A percentile compares a stretch with the other conserved stretches of the same genome.
These are phyloP conservation scores for Neurospora sp. DNA, from an alignment of 495 filamentous ascomycete species.

Conservation along the genomic window DNA sequence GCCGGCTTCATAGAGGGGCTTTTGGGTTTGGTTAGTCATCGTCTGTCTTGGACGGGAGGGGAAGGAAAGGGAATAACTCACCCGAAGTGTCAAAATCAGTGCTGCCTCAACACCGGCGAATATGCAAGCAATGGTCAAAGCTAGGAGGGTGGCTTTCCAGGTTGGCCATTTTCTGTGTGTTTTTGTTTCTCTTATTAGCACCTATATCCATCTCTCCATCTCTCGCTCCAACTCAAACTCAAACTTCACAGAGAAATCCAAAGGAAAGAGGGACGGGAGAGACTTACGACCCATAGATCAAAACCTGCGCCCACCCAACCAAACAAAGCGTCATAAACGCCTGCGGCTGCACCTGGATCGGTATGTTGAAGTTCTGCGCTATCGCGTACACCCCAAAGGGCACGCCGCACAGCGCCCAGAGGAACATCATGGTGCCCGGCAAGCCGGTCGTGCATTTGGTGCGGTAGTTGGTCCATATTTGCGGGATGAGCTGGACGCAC, in stretches of 20 bases:
- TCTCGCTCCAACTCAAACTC: neutral
- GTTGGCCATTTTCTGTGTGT: constrained; percentile 37
- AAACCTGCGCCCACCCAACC: constrained; percentile 55
- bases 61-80: constrained; percentile 13
- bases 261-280: too few species aligned
- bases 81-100: constrained; percentile 53
- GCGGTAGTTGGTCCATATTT: constrained; percentile 63
- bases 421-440: constrained; percentile 61
- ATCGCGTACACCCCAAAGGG: constrained; percentile 36
- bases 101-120: constrained; percentile 52
- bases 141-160: constrained; percentile 40
- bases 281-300: constrained; percentile 52
- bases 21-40: constrained; percentile 1
- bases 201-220: neutral
- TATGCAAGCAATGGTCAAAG: constrained; percentile 24
- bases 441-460: constrained; percentile 64
- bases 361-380: constrained; percentile 60
- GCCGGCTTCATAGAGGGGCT: constrained; percentile 41
- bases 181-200: neutral
- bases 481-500: constrained; percentile 41
- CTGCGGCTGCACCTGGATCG: constrained; percentile 66
- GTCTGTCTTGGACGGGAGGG: neutral
- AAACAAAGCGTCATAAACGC: constrained; percentile 54
- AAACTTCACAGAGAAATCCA: neutral
- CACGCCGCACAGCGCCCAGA: constrained; percentile 55